These are phyloP conservation scores for Boletus fagicola DNA, from an alignment of 768 basidiomycete species.

Conservation along the genomic window DNA sequence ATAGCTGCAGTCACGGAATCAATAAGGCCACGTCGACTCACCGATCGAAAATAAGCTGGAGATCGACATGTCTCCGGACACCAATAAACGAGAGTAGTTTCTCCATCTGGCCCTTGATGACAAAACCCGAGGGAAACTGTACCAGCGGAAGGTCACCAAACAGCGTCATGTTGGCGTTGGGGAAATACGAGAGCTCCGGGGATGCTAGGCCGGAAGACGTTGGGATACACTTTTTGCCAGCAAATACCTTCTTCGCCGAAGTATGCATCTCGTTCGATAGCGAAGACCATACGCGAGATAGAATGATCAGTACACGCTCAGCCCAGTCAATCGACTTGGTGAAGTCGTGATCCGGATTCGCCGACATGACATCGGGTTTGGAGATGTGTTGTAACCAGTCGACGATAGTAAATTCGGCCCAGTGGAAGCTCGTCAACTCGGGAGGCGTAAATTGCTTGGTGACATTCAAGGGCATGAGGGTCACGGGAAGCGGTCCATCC, in stretches of 20 bases:
- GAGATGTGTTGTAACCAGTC: conserved; percentile 76
- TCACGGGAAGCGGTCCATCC: conserved; percentile 12
- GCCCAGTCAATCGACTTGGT: conserved; percentile 68
- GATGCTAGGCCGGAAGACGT: conserved; percentile 60
- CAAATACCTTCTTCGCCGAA: conserved; percentile 42
- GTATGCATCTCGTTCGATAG: conserved; percentile 47
- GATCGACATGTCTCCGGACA: conserved; percentile 86
- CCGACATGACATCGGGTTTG: conserved; percentile 41
- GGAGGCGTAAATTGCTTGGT: conserved; percentile 51
- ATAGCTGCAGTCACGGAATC: background rate
- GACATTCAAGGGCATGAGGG: conserved; percentile 11
- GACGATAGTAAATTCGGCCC: conserved; percentile 71
- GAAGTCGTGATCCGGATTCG: conserved; percentile 57
- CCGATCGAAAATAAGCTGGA: conserved; percentile 92
- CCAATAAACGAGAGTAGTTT: conserved; percentile 70
- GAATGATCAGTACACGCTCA: conserved; percentile 67
- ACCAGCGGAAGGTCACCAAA: conserved; percentile 90
- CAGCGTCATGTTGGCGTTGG: conserved; percentile 66
- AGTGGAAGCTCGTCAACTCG: conserved; percentile 63
- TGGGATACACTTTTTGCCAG: conserved; percentile 48
- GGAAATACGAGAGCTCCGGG: conserved; percentile 78
- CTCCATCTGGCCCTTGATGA: conserved; percentile 70
- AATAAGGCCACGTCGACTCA: conserved; percentile 30
- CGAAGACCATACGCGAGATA: conserved; percentile 72
- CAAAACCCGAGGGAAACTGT: conserved; percentile 58